Base-by-base conservation (phyloP, 2,329 filamentous ascomycete genomes). In the Stemphylium beticola region DNA sequence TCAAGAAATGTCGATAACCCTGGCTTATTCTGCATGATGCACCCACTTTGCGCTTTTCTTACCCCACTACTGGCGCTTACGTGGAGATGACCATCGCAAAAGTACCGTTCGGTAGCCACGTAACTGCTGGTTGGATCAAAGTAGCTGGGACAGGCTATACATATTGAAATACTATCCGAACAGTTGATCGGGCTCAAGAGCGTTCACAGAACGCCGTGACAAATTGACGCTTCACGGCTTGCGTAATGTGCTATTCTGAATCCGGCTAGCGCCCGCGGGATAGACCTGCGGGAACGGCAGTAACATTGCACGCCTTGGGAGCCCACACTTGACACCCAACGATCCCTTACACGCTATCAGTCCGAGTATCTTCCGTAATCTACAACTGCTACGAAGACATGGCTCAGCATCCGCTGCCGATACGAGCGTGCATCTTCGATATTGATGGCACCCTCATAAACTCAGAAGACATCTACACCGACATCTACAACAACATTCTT, bases 381-480 rank as follows among this genome's bases (percentile, higher is more conserved):
- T n/a, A 24, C 8, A 40, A 8, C 20, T 3, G 18, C 8, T 17
- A 14, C 44, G 44, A 39, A 14, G 7, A 22, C 9, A 54, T 54
- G 51, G 34, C 29, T 22, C 37, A 42, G 15, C 22, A 14, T 3
- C 61, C 62, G 6, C 66, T 60, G 2, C 58, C 62, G 32, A 56
- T 73, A 24, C 66, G 71, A 18, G 72, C 72, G 40, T 73, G 68
- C 55, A 74, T 75, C 41, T 75, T 74, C 38, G 71, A 74, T 56
- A 59, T 74, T 53, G 72, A 74, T 42, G 71, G 72, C 2, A 64
- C 71, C 6, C 68, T 75, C 42, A 67, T 74, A 54, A 71, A 74
- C 46, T 66, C 72, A 29, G 72, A 75, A 58, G 72, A 74, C 55
- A 69, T 73, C 12, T 47, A 48, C 36, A 58, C 52, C 4, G 43